Evolutionary conservation across 176 grass and related monocot species (phyloP).

Genomic region (Puya raimondii): DNA sequence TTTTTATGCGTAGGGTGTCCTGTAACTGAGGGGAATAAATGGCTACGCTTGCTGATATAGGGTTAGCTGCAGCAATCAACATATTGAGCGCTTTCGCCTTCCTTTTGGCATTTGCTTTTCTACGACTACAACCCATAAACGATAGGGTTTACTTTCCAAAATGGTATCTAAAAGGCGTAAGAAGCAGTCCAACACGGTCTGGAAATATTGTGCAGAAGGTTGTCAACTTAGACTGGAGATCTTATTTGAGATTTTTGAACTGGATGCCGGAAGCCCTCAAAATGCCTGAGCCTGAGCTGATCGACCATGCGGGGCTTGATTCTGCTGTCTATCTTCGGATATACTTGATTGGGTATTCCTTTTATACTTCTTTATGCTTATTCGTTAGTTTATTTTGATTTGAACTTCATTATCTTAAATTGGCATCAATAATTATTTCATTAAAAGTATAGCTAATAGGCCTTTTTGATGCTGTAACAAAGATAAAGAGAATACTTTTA

Average conservation of each 20-base stretch:
- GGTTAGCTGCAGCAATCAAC: conserved; percentile 77
- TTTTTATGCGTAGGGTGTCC: background rate
- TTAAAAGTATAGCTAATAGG: too few relatives aligned
- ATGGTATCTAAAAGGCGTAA: conserved; percentile 95
- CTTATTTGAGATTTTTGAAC: conserved; percentile 81
- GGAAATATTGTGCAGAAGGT: conserved; percentile 67
- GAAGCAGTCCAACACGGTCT: conserved; percentile 65
- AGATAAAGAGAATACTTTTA: too few relatives aligned
- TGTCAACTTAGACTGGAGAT: conserved; percentile 84
- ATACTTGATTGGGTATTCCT: conserved; percentile 74
- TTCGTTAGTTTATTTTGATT: background rate
- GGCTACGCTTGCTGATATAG: conserved; percentile 75
- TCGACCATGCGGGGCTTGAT: conserved; percentile 93
- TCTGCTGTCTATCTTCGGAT: conserved; percentile 93
- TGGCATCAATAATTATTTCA: too few relatives aligned
- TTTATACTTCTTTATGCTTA: conserved; percentile 18
- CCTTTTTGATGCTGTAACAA: too few relatives aligned
- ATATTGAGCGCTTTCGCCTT: conserved; percentile 58
- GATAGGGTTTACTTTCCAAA: conserved; percentile 99
- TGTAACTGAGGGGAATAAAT: conserved; percentile 36
- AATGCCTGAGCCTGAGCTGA: conserved; percentile 97
- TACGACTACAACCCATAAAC: conserved; percentile 93
- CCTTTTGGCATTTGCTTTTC: conserved; percentile 80
- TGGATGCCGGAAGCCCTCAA: conserved; percentile 92
- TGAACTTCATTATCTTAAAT: background rate